phyloP scores from a whole-genome alignment of 106 monocot genomes.

The Allium sativum region DNA sequence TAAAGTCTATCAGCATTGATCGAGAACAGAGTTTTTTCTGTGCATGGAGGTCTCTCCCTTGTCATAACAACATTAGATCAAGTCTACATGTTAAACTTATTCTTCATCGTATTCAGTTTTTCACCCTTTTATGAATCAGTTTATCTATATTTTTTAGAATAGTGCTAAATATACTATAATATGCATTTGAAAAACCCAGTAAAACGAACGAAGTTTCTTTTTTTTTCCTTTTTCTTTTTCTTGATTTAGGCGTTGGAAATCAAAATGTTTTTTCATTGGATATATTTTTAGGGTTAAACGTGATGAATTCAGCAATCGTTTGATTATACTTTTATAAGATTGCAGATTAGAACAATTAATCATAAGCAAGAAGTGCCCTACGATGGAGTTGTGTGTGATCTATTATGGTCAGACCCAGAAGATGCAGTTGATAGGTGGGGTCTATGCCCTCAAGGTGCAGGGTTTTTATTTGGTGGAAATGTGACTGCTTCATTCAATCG shows the following conservation, averaged over 20 bases:
- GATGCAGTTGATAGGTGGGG: no score
- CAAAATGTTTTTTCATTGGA: no score
- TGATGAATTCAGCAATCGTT: no score
- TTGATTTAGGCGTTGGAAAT: no score
- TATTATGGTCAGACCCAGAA: no score
- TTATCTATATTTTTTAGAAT: background rate
- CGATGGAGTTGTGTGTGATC: conserved; percentile 98
- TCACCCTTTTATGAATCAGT: no score
- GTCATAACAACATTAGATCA: conserved; percentile 79
- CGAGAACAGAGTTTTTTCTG: conserved; percentile 86
- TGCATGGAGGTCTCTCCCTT: conserved; percentile 96
- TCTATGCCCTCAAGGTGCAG: conserved; percentile 94
- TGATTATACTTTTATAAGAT: background rate
- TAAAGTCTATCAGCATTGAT: conserved; percentile 66
- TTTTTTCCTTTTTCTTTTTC: no score
- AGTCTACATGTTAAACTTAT: conserved; percentile 42
- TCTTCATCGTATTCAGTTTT: background rate
- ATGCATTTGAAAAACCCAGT: no score
- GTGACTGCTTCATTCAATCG: conserved; percentile 78
- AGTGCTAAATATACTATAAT: no score
- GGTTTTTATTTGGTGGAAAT: conserved; percentile 85
- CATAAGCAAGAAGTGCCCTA: conserved; percentile 99
- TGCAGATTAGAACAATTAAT: conserved; percentile 89
- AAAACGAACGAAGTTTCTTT: no score
- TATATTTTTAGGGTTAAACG: no score